Evolutionary conservation across 192 early-diverging fungal species (phyloP).

Genomic region (Podila epigama): DNA sequence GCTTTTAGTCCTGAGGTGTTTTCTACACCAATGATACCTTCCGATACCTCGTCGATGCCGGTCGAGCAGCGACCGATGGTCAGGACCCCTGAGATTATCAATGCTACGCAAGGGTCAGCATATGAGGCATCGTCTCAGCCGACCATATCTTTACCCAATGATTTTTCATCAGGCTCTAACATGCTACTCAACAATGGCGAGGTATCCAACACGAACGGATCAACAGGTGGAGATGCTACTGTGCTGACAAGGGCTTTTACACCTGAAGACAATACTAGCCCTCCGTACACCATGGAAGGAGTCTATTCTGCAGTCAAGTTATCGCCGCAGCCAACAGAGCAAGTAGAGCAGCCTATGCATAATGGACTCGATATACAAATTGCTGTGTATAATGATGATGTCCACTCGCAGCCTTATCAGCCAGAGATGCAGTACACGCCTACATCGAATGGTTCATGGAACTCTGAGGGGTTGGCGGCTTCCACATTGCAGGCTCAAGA

Average conservation of each 20-base stretch:
- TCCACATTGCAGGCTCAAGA: not conserved
- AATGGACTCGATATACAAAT: not conserved
- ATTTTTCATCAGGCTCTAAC: too few species aligned
- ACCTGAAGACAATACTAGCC: too few species aligned
- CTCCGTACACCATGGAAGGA: too few species aligned
- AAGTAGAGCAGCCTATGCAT: not conserved
- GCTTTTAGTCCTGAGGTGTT: not conserved
- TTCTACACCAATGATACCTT: not conserved
- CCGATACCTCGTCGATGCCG: not conserved
- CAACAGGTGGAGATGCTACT: too few species aligned
- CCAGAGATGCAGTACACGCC: not conserved
- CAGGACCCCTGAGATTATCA: not conserved
- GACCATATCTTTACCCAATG: too few species aligned
- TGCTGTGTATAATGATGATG: not conserved
- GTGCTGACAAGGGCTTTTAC: too few species aligned
- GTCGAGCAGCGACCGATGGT: not conserved
- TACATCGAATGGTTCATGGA: not conserved
- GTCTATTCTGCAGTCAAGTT: too few species aligned
- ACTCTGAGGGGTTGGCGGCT: not conserved
- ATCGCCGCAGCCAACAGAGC: not conserved
- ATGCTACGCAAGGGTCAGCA: too few species aligned
- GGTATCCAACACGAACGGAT: too few species aligned
- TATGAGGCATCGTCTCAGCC: too few species aligned
- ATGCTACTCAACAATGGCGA: too few species aligned
- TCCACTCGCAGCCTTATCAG: not conserved